Evolutionary conservation across 352 stramenopile genomes (phyloP), one percentile per base, ranked within the genome.

Genomic region (Phytopythium oedochilum): DNA sequence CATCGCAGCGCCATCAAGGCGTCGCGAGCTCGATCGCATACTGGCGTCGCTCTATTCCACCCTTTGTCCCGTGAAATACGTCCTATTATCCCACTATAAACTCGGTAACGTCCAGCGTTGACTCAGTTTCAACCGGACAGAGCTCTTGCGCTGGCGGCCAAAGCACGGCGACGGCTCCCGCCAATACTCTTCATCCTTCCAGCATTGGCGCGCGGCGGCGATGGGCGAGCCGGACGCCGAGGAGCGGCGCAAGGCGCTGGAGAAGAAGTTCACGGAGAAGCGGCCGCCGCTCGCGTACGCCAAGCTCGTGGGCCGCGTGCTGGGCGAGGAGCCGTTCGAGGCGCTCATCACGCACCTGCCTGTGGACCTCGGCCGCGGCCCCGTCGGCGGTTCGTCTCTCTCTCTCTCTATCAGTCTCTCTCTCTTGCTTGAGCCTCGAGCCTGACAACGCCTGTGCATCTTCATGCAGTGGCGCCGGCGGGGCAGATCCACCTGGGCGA

Each of bases 281-380:
- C 84, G 84, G 9, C 84, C 84, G 50, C 78, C 84, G 38, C 73
- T 94, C 47, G 84, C 84, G 50, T 94, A 89, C 55, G 84, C 84
- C 47, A 92, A 92, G 61, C 67, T 94, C 10, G 70, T 56, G 25
- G 84, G 84, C 2, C 75, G 74, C 23, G 55, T 90, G 22, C 57
- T 71, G 15, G 84, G 88, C 14, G 75, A 90, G 51, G 48, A 64
- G 53, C 65, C 73, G 26, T 92, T 91, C 34, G 82, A 94, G 52
- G 83, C 82, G 66, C 68, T 92, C 20, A 59, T 94, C 40, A 94
- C 84, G 46, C 77, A 89, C 42, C 57, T 94, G 53, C 83, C 83
- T 8, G 75, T 73, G 14, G 78, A 91, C 61, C 68, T 94, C 17
- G 84, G 84, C 5, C 81, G 84, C 32, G 84, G 84, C 0, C 70